Evolutionary conservation across 345 rosid genomes (phyloP), one percentile per base, ranked within the genome.

Genomic region (Linum trigynum): DNA sequence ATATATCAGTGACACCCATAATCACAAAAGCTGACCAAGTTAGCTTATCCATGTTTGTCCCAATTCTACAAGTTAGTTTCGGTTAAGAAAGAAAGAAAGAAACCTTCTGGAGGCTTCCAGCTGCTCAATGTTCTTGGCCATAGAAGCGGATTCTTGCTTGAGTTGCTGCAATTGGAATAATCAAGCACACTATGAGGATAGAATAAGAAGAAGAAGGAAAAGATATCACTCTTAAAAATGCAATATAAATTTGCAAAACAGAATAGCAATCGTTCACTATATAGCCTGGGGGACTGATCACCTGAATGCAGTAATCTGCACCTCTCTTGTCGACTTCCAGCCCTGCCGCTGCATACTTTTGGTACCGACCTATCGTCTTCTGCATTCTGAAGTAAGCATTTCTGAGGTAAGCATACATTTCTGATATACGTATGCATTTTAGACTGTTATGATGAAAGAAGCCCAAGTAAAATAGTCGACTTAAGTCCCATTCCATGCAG

Each of bases 91-190:
- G 32, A 23, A 23, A 23, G 32, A 23, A 43, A 48, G 14, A 9
- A 48, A 89, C 96, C 88, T 75, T 65, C 77, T 55, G 63, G 75
- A 72, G 70, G 67, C 77, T 68, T 86, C 76, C 68, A 85, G 82
- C 14, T 67, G 56, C 77, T 82, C 91, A 58, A 85, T 81, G 79
- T 73, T 77, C 78, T 71, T 70, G 32, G 64, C 73, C 85, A 83
- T 68, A 56, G 58, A 65, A 15, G 42, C 69, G 23, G 76, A 65
- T 68, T 86, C 91, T 1, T 66, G 57, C 78, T 67, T 80, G 65
- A 75, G 63, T 61, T 74, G 76, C 89, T 86, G 76, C 87, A 73
- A 23, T 23, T 41, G 14, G 39, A 59, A 66, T 50, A 23, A 23
- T 53, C 50, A 4, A 36, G 7, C 2, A 15, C 12, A 11, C 55